Percentiles rank a stretch among this genome's conserved stretches.
Conservation (phyloP, 176 grass and related monocot species). For the Juncus effusus region DNA sequence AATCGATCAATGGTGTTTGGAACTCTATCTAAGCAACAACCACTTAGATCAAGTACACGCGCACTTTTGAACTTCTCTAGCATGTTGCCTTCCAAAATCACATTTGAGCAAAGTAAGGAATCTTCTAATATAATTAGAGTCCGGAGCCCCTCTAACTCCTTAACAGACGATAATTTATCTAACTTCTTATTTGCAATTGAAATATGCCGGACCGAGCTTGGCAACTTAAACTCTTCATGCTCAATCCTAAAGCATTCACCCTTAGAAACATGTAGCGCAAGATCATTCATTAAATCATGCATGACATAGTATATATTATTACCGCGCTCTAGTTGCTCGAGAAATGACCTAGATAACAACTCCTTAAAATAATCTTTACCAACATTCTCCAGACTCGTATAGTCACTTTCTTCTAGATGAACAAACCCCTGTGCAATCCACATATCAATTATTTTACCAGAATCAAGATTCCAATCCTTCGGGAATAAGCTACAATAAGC, state of each 20-base stretch:
- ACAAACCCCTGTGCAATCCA: constrained; percentile 22
- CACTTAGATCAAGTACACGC: constrained; percentile 11
- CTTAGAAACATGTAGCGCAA: neutral
- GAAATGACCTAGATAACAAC: neutral
- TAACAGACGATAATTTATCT: no score
- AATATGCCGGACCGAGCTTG: constrained; percentile 21
- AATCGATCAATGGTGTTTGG: neutral
- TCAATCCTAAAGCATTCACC: neutral
- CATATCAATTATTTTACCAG: no score
- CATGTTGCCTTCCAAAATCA: neutral
- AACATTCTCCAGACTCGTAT: constrained; percentile 3
- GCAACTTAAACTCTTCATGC: constrained; percentile 24
- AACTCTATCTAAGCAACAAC: no score
- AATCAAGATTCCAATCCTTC: neutral
- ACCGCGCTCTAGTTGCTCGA: neutral
- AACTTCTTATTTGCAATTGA: neutral
- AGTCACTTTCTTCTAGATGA: neutral
- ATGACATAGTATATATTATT: constrained; percentile 14
- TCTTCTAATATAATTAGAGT: neutral
- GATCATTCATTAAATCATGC: neutral
- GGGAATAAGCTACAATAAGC: constrained; percentile 22
- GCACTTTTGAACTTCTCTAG: neutral
- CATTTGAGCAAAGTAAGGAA: neutral
- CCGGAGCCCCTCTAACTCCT: neutral
- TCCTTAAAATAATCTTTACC: constrained; percentile 15